Base-by-base conservation (phyloP, 495 filamentous ascomycete genomes). In the Penicillium maclennaniae region DNA sequence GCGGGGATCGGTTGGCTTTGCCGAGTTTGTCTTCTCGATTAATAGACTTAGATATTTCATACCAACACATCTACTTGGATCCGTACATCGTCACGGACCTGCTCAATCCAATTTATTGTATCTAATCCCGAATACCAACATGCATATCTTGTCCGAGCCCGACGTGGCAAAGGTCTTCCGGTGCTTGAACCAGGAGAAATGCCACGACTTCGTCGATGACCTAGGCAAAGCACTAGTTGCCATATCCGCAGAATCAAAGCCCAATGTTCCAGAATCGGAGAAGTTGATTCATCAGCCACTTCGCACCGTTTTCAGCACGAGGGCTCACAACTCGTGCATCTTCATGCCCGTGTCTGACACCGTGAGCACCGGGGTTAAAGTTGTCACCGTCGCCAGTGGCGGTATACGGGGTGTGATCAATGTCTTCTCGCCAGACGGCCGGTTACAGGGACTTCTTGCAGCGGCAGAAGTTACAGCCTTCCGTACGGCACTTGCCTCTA, bases 391-490 rank as follows among this genome's bases (percentile, higher is more conserved):
- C 43, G 76, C 77, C 67, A 59, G 63, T 0, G 47, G 53, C 6
- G 70, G 68, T 20, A 67, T 72, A 47, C 83, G 80, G 27, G 92
- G 89, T 37, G 84, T 86, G 23, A 79, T 97, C 45, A 95, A 91
- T 42, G 75, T 97, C 19, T 85, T 95, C 58, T 79, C 78, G 53
- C 74, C 79, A 8, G 60, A 79, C 7, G 92, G 93, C 50, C 70
- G 74, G 7, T 83, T 92, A 1, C 73, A 85, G 14, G 93, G 88
- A 19, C 79, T 97, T 46, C 71, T 98, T 38, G 87, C 90, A 62
- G 93, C 93, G 21, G 81, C 84, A 54, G 88, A 91, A 48, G 69
- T 97, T 9, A 97, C 93, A 3, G 92, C 90, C 6, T 98, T 97
- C 71, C 88, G 93, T 58, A 97, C 93, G 2, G 93, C 93, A 0